Conservation (phyloP, 163 green algal genomes). For the Scenedesmus sp. region DNA sequence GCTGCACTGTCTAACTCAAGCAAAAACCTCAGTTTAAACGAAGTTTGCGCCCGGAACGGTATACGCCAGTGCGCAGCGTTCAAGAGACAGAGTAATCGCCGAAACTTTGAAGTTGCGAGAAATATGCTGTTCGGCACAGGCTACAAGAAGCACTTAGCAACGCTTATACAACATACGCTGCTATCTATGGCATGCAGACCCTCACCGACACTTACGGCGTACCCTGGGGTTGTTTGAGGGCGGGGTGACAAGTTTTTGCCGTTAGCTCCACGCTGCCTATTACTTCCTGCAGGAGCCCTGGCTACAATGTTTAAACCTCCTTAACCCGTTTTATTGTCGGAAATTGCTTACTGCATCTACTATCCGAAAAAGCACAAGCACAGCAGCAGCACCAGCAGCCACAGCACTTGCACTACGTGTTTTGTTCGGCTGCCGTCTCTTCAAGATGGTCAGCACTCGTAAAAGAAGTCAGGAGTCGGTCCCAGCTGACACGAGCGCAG, state of each 20-base stretch:
- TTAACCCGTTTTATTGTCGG: too few relatives aligned
- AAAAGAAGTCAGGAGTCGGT: neutral
- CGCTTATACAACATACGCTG: neutral
- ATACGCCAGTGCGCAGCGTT: neutral
- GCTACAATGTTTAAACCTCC: too few relatives aligned
- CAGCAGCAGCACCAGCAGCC: slow-evolving; percentile 1
- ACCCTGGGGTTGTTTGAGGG: neutral
- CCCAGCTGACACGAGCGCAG: neutral
- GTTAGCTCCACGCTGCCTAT: neutral
- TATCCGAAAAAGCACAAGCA: neutral
- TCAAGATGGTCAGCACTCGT: neutral
- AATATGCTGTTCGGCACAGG: neutral
- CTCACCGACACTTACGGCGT: slow-evolving; percentile 2
- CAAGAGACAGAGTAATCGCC: neutral
- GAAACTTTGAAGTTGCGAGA: neutral
- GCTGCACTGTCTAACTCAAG: neutral
- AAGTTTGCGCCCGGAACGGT: neutral
- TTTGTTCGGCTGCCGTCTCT: neutral
- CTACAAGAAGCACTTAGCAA: neutral
- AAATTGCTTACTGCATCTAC: neutral
- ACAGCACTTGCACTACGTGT: neutral
- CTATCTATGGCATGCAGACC: neutral
- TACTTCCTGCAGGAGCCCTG: too few relatives aligned
- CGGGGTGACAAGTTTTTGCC: neutral
- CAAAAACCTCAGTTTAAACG: neutral